These are phyloP conservation scores for Yarrowia osloensis DNA, from an alignment of 805 yeast genomes.

Conservation along the genomic window DNA sequence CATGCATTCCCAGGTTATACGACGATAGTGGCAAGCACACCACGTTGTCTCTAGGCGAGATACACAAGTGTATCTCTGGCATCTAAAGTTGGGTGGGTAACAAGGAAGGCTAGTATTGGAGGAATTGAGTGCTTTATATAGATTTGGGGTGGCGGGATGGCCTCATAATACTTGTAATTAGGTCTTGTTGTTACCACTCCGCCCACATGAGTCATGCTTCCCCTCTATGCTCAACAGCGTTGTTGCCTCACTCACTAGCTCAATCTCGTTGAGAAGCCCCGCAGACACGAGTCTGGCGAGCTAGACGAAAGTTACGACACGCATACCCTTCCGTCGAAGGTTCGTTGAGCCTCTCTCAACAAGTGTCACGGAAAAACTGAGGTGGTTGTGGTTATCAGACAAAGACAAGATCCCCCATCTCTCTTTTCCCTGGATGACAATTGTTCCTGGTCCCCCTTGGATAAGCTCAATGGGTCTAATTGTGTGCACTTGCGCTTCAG, in stretches of 20 bases:
- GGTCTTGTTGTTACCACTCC: neutral
- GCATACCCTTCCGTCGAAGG: neutral
- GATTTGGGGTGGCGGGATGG: too few relatives aligned
- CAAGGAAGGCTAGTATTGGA: neutral
- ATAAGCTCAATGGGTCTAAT: neutral
- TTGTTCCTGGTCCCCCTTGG: neutral
- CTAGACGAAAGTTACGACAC: constrained; percentile 30
- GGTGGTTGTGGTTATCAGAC: neutral
- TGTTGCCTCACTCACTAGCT: constrained; percentile 7
- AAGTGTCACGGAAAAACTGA: constrained; percentile 9
- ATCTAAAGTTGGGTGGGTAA: neutral
- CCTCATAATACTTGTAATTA: too few relatives aligned
- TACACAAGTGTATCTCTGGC: neutral
- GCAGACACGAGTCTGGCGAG: constrained; percentile 28
- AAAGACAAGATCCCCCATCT: neutral
- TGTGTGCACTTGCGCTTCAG: too few relatives aligned
- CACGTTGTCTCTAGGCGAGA: neutral
- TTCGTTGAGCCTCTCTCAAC: constrained; percentile 26
- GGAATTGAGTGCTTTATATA: neutral
- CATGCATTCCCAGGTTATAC: neutral
- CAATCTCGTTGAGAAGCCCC: constrained; percentile 28
- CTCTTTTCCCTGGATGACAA: neutral
- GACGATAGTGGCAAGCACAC: neutral
- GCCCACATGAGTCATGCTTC: constrained; percentile 15
- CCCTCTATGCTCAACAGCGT: constrained; percentile 21